These are phyloP conservation scores for Acrocalymma vagum DNA, from an alignment of 2,329 filamentous ascomycete genomes.

Conservation along the genomic window DNA sequence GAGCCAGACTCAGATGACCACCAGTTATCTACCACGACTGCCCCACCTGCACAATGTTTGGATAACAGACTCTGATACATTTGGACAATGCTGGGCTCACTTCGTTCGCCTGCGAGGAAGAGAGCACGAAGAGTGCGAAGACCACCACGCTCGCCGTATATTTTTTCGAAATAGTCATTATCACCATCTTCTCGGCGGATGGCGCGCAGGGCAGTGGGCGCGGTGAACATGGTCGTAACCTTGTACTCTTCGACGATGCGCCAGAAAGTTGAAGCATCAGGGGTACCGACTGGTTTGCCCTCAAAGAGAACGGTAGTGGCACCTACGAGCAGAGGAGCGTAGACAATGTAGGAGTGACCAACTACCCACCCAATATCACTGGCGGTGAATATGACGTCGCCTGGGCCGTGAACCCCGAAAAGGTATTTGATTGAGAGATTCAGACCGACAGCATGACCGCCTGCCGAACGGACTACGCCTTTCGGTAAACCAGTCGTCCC, in stretches of 20 bases:
- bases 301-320: conserved; percentile 90
- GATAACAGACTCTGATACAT: conserved; percentile 80
- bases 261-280: conserved; percentile 89
- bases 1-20: conserved; percentile 77
- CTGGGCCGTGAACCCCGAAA: conserved; percentile 82
- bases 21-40: conserved; percentile 75
- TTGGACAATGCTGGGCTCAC: conserved; percentile 83
- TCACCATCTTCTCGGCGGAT: conserved; percentile 87
- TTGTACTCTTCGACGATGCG: conserved; percentile 83
- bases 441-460: conserved; percentile 86
- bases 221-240: conserved; percentile 81
- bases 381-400: conserved; percentile 81
- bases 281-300: conserved; percentile 92
- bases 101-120: conserved; percentile 89
- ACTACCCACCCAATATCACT: conserved; percentile 95
- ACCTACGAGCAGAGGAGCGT: conserved; percentile 84
- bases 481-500: conserved; percentile 84
- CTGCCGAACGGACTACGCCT: conserved; percentile 82
- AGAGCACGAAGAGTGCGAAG: conserved; percentile 76
- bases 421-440: conserved; percentile 83
- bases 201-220: conserved; percentile 85
- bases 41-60: conserved; percentile 70
- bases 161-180: conserved; percentile 69
- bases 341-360: conserved; percentile 79
- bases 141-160: conserved; percentile 71